phyloP scores from a whole-genome alignment of 805 yeast species.

The Candida fluviatilis region DNA sequence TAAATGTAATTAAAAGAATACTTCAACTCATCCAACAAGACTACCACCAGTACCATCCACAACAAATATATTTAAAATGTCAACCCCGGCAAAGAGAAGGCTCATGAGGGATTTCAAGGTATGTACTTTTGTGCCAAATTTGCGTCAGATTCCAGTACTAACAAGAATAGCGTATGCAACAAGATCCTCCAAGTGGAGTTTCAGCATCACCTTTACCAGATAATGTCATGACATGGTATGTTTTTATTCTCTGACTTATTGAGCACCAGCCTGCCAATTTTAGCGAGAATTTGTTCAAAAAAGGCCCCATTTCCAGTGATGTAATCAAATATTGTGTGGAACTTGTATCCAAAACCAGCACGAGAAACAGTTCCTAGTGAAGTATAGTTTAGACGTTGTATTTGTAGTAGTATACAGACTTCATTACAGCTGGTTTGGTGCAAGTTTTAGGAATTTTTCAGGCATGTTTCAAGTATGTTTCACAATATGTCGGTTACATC shows the following conservation, averaged over 20 bases:
- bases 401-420: too few species aligned
- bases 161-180: slow-evolving; percentile 73
- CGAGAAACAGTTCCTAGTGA: too few species aligned
- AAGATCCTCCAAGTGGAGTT: slow-evolving; percentile 97
- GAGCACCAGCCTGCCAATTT: neutral
- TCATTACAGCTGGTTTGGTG: neutral
- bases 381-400: too few species aligned
- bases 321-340: too few species aligned
- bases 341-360: too few species aligned
- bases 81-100: slow-evolving; percentile 98
- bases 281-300: too few species aligned
- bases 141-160: slow-evolving; percentile 3
- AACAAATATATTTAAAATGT: slow-evolving; percentile 46
- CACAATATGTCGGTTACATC: too few species aligned
- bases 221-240: slow-evolving; percentile 85
- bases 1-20: too few species aligned
- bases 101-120: slow-evolving; percentile 97
- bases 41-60: neutral
- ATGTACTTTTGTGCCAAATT: slow-evolving; percentile 19
- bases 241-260: too few species aligned
- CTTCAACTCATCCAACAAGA: too few species aligned
- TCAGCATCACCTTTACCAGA: slow-evolving; percentile 97
- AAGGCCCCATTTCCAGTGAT: too few species aligned
- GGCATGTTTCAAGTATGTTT: too few species aligned
- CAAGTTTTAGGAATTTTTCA: neutral